phyloP scores from a whole-genome alignment of 2,329 filamentous ascomycete genomes.

The Pseudogymnoascus sp. region DNA sequence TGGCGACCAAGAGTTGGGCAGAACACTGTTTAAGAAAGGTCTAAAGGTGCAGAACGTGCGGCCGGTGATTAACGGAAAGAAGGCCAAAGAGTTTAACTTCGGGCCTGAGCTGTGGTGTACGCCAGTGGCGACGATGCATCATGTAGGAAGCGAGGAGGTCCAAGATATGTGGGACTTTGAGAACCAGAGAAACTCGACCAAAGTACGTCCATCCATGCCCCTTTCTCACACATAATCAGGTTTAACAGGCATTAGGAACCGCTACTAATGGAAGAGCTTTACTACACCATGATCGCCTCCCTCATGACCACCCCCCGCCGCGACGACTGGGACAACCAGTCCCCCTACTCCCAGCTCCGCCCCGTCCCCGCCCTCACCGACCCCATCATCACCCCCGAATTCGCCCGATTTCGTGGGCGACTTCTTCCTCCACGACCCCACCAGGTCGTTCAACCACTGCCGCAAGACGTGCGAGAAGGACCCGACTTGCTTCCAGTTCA shows the following conservation, averaged over 20 bases:
- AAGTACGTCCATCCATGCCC: constrained; percentile 6
- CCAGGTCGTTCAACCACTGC: constrained; percentile 37
- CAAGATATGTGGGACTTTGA: constrained; percentile 46
- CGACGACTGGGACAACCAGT: constrained; percentile 47
- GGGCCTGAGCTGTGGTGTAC: constrained; percentile 42
- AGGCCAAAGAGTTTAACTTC: constrained; percentile 42
- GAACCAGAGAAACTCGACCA: constrained; percentile 25
- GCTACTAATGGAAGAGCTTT: constrained; percentile 42
- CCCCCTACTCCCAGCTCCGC: constrained; percentile 39
- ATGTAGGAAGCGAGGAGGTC: constrained; percentile 45
- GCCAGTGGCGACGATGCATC: constrained; percentile 48
- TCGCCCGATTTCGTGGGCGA: background rate
- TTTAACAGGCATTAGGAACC: constrained; percentile 27
- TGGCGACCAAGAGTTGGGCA: constrained; percentile 43
- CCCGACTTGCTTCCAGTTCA: constrained; percentile 30
- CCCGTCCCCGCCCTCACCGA: constrained; percentile 17
- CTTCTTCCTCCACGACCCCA: constrained; percentile 36
- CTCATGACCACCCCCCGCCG: constrained; percentile 32
- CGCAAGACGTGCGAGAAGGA: constrained; percentile 38
- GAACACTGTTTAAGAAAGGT: constrained; percentile 39
- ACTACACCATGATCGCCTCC: constrained; percentile 39
- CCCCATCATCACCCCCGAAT: background rate
- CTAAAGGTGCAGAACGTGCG: constrained; percentile 36
- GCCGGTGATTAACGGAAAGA: constrained; percentile 48
- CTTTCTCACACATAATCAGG: background rate